Conservation (phyloP, 1,284 basidiomycete genomes). For the Rhodotorula sp. region DNA sequence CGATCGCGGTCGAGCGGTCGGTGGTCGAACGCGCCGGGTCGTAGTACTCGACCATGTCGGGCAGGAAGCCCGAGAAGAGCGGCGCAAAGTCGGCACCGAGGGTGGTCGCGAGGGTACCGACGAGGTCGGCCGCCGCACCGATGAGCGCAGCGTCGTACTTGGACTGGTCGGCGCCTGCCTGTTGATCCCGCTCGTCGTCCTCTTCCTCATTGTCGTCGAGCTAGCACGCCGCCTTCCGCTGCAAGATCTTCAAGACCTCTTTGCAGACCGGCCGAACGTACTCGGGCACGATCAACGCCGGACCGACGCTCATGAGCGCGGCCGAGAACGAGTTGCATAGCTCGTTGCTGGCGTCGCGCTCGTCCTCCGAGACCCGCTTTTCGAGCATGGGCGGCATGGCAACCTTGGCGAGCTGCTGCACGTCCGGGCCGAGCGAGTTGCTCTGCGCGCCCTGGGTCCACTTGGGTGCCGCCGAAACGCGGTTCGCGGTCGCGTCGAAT, state of each 20-base stretch:
- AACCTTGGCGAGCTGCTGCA: constrained; percentile 77
- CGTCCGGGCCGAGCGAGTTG: constrained; percentile 52
- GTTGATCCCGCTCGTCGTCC: constrained; percentile 78
- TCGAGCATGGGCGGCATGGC: constrained; percentile 75
- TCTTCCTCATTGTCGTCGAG: constrained; percentile 94
- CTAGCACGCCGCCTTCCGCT: constrained; percentile 92
- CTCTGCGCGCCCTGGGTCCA: constrained; percentile 69
- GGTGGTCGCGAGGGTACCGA: constrained; percentile 81
- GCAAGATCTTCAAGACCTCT: constrained; percentile 77
- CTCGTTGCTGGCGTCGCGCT: constrained; percentile 59
- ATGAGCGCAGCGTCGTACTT: constrained; percentile 97
- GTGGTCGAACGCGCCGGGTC: constrained; percentile 81
- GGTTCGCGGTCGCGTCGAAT: constrained; percentile 88
- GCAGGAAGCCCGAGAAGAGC: constrained; percentile 81
- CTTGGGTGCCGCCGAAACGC: constrained; percentile 73
- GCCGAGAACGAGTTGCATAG: constrained; percentile 45
- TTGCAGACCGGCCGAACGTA: constrained; percentile 73
- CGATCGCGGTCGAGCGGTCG: constrained; percentile 90
- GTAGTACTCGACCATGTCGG: constrained; percentile 88
- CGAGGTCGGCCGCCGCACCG: constrained; percentile 90
- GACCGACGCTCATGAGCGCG: constrained; percentile 43
- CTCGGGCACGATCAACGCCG: constrained; percentile 42
- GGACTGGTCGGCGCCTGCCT: constrained; percentile 61
- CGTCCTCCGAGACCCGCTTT: constrained; percentile 91
- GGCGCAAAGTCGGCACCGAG: constrained; percentile 73